Evolutionary conservation across 495 filamentous ascomycete species (phyloP).

Genomic region (Xylaria curta): DNA sequence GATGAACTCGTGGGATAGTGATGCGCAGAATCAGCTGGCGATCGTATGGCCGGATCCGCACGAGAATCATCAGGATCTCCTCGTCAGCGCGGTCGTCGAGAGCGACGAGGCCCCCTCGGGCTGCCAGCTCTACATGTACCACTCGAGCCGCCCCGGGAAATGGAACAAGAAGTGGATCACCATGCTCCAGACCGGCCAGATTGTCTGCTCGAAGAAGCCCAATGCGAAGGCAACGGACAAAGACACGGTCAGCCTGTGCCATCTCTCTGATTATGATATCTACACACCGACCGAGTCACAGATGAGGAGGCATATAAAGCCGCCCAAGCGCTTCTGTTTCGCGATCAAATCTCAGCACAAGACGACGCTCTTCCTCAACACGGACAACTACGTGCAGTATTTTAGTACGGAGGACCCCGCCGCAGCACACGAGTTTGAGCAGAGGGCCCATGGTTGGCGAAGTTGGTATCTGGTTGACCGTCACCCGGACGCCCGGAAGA

Average conservation of each 20-base stretch:
- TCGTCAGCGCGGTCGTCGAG: slow-evolving; percentile 58
- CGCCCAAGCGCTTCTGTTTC: slow-evolving; percentile 81
- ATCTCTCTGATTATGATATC: slow-evolving; percentile 93
- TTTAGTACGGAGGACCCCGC: slow-evolving; percentile 78
- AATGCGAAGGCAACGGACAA: slow-evolving; percentile 59
- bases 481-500: slow-evolving; percentile 48
- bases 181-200: slow-evolving; percentile 74
- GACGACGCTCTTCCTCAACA: slow-evolving; percentile 79
- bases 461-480: slow-evolving; percentile 84
- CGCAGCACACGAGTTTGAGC: slow-evolving; percentile 70
- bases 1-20: slow-evolving; percentile 89
- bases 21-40: slow-evolving; percentile 72
- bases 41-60: slow-evolving; percentile 50
- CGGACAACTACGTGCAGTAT: slow-evolving; percentile 88
- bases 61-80: slow-evolving; percentile 48
- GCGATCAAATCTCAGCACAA: slow-evolving; percentile 95
- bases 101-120: slow-evolving; percentile 62
- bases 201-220: slow-evolving; percentile 74
- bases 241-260: slow-evolving; percentile 74
- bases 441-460: slow-evolving; percentile 77
- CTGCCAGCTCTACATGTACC: slow-evolving; percentile 72
- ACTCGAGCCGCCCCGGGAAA: slow-evolving; percentile 77
- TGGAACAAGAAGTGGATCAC: slow-evolving; percentile 90
- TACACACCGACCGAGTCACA: slow-evolving; percentile 75
- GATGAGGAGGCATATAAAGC: slow-evolving; percentile 66